Conservation (phyloP, 306 rosid genomes). For the Acacia melanoxylon region DNA sequence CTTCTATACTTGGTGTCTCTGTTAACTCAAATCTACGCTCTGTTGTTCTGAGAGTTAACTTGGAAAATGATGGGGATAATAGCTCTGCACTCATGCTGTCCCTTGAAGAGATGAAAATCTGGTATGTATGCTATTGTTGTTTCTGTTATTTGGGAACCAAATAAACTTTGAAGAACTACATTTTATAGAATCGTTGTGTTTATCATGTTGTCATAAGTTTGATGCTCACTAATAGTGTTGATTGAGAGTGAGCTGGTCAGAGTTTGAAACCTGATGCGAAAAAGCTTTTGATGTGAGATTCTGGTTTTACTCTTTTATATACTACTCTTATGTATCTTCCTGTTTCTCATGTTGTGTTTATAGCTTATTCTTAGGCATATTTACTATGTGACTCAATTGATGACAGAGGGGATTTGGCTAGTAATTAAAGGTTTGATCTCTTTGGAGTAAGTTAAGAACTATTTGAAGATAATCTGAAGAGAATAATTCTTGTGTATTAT, state of each 20-base stretch:
- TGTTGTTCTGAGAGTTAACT: slow-evolving; percentile 54
- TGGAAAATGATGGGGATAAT: slow-evolving; percentile 61
- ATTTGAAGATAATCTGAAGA: too few species aligned
- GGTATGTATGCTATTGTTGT: slow-evolving; percentile 46
- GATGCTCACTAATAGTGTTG: not conserved
- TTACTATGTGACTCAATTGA: not conserved
- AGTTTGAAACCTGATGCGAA: not conserved
- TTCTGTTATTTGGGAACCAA: not conserved
- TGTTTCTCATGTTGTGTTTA: not conserved
- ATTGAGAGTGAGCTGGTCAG: not conserved
- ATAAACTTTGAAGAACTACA: not conserved
- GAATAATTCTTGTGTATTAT: too few species aligned
- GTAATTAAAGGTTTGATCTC: not conserved
- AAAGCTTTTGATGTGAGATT: not conserved
- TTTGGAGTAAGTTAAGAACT: not conserved
- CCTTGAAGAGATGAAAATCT: slow-evolving; percentile 45
- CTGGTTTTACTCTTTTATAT: not conserved
- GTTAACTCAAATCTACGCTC: slow-evolving; percentile 50
- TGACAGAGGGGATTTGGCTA: slow-evolving; percentile 38
- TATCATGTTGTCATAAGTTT: not conserved
- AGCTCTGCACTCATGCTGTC: slow-evolving; percentile 50
- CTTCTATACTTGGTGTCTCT: slow-evolving; percentile 51
- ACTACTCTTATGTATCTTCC: not conserved
- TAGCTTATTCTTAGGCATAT: not conserved
- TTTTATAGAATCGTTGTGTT: not conserved